phyloP scores from a whole-genome alignment of 345 rosid species.

The Brassica cretica region DNA sequence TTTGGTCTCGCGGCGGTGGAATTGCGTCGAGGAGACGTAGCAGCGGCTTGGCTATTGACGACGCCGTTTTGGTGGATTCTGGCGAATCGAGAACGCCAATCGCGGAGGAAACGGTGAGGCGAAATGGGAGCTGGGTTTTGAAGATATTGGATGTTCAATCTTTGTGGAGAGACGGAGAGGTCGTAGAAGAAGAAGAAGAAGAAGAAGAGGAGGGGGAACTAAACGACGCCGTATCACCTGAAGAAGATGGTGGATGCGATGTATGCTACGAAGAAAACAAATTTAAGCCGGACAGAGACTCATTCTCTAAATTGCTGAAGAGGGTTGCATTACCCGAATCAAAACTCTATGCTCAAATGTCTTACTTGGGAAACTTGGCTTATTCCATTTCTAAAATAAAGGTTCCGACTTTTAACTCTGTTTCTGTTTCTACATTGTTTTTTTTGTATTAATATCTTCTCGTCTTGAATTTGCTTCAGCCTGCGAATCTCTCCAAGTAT shows the following conservation, averaged over 20 bases:
- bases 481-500: constrained; percentile 58
- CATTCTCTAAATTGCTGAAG: constrained; percentile 66
- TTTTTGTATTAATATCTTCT: background rate
- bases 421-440: background rate
- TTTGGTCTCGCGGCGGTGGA: constrained; percentile 59
- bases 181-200: background rate
- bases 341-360: constrained; percentile 73
- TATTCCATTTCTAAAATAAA: constrained; percentile 70
- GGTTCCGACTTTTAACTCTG: constrained; percentile 38
- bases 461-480: constrained; percentile 40
- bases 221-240: constrained; percentile 11
- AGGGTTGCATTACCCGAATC: constrained; percentile 70
- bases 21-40: constrained; percentile 43
- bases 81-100: constrained; percentile 35
- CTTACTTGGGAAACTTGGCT: constrained; percentile 74
- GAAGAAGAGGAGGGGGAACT: background rate
- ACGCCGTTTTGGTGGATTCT: constrained; percentile 58
- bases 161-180: constrained; percentile 49
- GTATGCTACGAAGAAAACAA: constrained; percentile 46
- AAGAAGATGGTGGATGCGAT: constrained; percentile 49
- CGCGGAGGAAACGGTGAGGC: constrained; percentile 40
- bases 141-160: constrained; percentile 80
- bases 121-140: constrained; percentile 73
- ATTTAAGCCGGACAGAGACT: constrained; percentile 60
- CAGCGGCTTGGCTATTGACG: constrained; percentile 63